Evolutionary conservation across 352 stramenopile genomes (phyloP), one percentile per base, ranked within the genome.

Genomic region (Phytophthora pini): DNA sequence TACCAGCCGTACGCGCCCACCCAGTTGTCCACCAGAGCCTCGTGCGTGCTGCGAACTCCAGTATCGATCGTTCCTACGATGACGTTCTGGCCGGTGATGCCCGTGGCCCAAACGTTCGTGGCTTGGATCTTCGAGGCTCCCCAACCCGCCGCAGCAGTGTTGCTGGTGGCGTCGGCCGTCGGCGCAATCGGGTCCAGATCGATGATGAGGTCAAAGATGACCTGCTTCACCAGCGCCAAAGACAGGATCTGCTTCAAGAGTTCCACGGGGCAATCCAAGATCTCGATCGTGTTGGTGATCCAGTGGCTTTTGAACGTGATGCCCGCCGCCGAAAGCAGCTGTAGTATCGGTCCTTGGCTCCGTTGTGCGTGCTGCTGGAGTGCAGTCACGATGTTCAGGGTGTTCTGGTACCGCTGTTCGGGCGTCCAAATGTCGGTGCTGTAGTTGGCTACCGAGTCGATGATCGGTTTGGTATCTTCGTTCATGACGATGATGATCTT

Each of bases 11-110:
- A 79, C 11, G 52, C 11, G 3, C 62, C 56, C 15, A 74, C 38
- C 29, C 55, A 87, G 52, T 81, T 83, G 43, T 51, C 66, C 4
- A 47, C 61, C 0, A 83, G 40, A 17, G 63, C 48, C 9, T 81
- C 73, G 40, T 84, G 72, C 3, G 72, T 84, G 40, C 52, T 45
- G 13, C 61, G 66, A 9, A 80, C 72, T 7, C 76, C 76, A 8
- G 69, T 78, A 45, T 84, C 72, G 34, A 84, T 84, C 13, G 61
- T 78, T 5, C 61, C 68, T 0, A 84, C 75, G 26, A 84, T 47
- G 0, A 84, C 40, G 43, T 69, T 70, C 39, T 76, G 52, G 15
- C 75, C 75, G 1, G 46, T 72, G 22, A 69, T 70, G 56, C 48
- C 56, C 12, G 38, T 58, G 1, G 56, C 32, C 76, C 76, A 82